phyloP scores from a whole-genome alignment of 2,329 filamentous ascomycete genomes.

The Fusarium sp. region DNA sequence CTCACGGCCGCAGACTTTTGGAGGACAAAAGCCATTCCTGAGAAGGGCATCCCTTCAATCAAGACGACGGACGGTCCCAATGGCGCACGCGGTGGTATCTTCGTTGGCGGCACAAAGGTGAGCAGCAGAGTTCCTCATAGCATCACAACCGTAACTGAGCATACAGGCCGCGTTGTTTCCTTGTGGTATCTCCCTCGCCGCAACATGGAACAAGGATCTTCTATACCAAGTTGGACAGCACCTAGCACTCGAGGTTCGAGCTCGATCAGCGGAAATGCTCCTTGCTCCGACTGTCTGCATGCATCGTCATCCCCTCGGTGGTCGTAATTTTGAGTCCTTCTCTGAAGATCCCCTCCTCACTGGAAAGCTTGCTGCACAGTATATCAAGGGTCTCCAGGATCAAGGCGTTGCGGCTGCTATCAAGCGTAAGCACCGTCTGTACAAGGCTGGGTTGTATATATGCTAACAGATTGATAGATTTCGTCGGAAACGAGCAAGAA shows the following conservation, averaged over 20 bases:
- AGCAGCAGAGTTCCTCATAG: slow-evolving; percentile 17
- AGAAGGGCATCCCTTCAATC: slow-evolving; percentile 72
- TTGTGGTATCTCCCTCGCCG: slow-evolving; percentile 81
- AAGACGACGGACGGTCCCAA: slow-evolving; percentile 79
- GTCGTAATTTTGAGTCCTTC: slow-evolving; percentile 88
- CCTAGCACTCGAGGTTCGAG: slow-evolving; percentile 77
- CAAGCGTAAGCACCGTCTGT: slow-evolving; percentile 68
- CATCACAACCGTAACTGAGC: background rate
- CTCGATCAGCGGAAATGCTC: slow-evolving; percentile 79
- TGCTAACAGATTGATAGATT: slow-evolving; percentile 57
- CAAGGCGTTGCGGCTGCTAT: slow-evolving; percentile 81
- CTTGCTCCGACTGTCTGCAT: slow-evolving; percentile 84
- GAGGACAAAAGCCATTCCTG: slow-evolving; percentile 74
- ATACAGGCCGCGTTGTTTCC: slow-evolving; percentile 79
- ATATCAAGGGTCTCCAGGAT: slow-evolving; percentile 79
- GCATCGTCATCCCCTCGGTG: slow-evolving; percentile 85
- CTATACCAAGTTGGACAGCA: slow-evolving; percentile 77
- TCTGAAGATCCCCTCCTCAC: slow-evolving; percentile 85
- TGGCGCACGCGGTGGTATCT: slow-evolving; percentile 75
- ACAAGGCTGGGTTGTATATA: accelerated
- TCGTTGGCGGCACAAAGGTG: slow-evolving; percentile 75
- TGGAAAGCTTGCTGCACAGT: slow-evolving; percentile 77
- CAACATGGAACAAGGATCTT: slow-evolving; percentile 81
- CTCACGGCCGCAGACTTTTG: slow-evolving; percentile 76
- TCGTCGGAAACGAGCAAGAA: slow-evolving; percentile 80